These are phyloP conservation scores for Sugiyamaella chiloensis DNA, from an alignment of 805 yeast species.

Conservation along the genomic window DNA sequence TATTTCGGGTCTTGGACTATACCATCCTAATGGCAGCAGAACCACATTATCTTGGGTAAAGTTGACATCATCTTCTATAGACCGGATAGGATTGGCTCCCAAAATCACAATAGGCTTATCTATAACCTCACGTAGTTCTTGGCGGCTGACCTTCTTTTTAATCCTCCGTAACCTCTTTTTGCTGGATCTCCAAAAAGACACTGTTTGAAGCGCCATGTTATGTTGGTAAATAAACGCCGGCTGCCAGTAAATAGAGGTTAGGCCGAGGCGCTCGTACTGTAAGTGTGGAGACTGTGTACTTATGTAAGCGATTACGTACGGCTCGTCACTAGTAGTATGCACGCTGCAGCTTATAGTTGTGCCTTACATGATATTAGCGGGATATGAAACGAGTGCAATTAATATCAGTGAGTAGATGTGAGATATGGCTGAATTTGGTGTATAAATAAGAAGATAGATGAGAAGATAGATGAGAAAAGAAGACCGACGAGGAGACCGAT, in stretches of 20 bases:
- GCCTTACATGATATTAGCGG: too few relatives aligned
- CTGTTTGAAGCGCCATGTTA: constrained; percentile 2
- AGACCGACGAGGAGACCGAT: too few relatives aligned
- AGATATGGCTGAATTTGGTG: too few relatives aligned
- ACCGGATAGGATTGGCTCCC: constrained; percentile 4
- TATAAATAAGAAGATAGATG: too few relatives aligned
- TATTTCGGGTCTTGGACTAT: constrained; percentile 9
- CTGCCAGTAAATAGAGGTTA: not conserved
- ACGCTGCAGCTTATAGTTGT: too few relatives aligned
- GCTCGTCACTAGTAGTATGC: too few relatives aligned
- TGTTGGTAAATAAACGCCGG: not conserved
- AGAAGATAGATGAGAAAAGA: too few relatives aligned
- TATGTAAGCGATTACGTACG: too few relatives aligned
- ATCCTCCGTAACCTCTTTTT: constrained; percentile 1
- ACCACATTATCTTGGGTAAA: not conserved
- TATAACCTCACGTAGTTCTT: not conserved
- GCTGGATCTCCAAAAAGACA: constrained; percentile 1
- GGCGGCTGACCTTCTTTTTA: not conserved
- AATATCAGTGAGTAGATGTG: too few relatives aligned
- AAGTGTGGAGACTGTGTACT: too few relatives aligned
- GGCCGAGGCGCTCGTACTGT: too few relatives aligned
- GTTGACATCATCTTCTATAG: not conserved
- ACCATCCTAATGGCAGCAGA: constrained; percentile 9
- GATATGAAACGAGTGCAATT: too few relatives aligned
- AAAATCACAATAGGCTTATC: constrained; percentile 6